Evolutionary conservation across 2,329 filamentous ascomycete species (phyloP), one percentile per base, ranked within the genome.

Genomic region (Venturia pyrina): DNA sequence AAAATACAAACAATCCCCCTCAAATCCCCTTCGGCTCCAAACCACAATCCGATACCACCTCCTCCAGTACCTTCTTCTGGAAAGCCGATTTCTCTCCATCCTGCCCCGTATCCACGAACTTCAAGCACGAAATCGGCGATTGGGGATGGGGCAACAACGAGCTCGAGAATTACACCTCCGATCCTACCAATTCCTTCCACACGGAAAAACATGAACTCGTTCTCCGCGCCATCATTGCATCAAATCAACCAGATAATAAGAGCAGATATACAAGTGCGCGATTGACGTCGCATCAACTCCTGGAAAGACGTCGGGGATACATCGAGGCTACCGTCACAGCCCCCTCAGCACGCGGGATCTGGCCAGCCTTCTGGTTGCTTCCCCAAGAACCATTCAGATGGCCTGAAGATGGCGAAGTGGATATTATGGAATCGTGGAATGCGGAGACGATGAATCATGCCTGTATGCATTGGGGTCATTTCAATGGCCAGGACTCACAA

Each of bases 131-230:
- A 71, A 76, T 82, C 43, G 84, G 84, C 37, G 79, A 78, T n/a
- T 79, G 84, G 70, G 84, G 84, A 46, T 87, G 84, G 84, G 84
- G 84, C 28, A 87, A 87, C 70, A 81, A 84, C 67, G 84, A 87
- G 75, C 75, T 83, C 62, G 79, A 87, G 73, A 81, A 83, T 74
- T 87, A 87, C 71, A 82, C 81, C 6, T 74, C 79, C 43, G 72
- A 75, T 13, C 72, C 78, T 0, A 70, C 75, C 5, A 86, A 86
- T 70, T 80, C 80, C 28, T 87, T 86, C 71, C 78, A 85, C 70
- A 82, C 81, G 1, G 77, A 77, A 15, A 78, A 83, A 65, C 77
- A 78, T 34, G 78, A 79, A 65, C 77, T 87, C 0, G 77, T 87
- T 24, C 71, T 87, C 1, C 79, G 83, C 19, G 84, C 81, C 6